These are phyloP conservation scores for Colletotrichum sp. DNA, from an alignment of 2,329 filamentous ascomycete species.

Conservation along the genomic window DNA sequence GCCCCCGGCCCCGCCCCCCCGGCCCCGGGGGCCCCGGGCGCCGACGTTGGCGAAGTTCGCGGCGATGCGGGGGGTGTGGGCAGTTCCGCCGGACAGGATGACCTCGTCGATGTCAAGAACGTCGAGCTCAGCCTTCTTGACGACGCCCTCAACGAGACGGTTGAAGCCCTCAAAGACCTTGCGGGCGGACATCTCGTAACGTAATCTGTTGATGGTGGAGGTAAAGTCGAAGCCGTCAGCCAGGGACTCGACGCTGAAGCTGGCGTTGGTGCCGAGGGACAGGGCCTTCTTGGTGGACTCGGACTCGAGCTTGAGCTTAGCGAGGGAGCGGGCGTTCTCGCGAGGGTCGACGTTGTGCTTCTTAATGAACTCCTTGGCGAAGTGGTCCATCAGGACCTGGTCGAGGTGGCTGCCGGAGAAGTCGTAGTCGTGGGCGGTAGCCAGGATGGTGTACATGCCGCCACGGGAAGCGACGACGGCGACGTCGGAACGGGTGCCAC, in stretches of 20 bases:
- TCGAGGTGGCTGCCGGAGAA: conserved; percentile 86
- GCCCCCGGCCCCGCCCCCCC: no score
- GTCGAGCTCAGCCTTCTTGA: conserved; percentile 93
- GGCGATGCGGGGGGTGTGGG: conserved; percentile 93
- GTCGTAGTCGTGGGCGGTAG: conserved; percentile 95
- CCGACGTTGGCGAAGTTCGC: conserved; percentile 75
- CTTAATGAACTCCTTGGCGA: conserved; percentile 98
- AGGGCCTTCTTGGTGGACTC: conserved; percentile 93
- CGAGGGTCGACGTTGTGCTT: conserved; percentile 92
- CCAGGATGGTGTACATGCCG: conserved; percentile 94
- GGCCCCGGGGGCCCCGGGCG: no score
- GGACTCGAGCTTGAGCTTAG: conserved; percentile 91
- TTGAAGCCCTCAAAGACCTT: conserved; percentile 91
- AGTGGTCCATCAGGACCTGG: conserved; percentile 91
- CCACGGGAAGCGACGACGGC: conserved; percentile 89
- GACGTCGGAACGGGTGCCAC: conserved; percentile 90
- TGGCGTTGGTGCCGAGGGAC: conserved; percentile 85
- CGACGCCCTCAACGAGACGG: conserved; percentile 79
- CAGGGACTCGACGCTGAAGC: conserved; percentile 91
- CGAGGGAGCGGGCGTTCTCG: conserved; percentile 78
- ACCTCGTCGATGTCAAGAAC: conserved; percentile 94
- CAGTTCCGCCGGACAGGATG: conserved; percentile 88
- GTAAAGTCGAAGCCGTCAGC: conserved; percentile 90
- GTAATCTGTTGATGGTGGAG: conserved; percentile 88
- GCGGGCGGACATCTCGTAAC: conserved; percentile 87